Evolutionary conservation across 176 grass and related monocot genomes (phyloP).

Genomic region (Tillandsia fasciculata): DNA sequence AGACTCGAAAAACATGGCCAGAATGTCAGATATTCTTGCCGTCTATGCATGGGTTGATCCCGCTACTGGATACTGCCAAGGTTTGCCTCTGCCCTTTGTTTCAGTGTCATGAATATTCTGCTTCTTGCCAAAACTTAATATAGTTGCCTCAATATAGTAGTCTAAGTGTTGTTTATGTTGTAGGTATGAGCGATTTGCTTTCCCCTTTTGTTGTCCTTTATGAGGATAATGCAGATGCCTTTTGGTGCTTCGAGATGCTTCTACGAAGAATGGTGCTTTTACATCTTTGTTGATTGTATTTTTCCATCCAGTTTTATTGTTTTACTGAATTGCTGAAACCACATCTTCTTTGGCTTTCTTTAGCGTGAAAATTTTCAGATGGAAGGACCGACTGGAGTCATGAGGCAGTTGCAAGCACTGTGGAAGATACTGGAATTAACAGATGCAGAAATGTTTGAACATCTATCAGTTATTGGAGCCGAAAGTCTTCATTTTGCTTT

Average conservation of each 20-base stretch:
- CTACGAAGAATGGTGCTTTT: constrained; percentile 78
- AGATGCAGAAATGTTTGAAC: constrained; percentile 80
- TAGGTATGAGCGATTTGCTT: constrained; percentile 97
- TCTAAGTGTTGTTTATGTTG: constrained; percentile 14
- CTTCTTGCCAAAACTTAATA: neutral
- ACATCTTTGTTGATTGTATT: constrained; percentile 13
- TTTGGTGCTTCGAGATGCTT: constrained; percentile 99
- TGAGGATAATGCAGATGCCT: constrained; percentile 91
- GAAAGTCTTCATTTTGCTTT: constrained; percentile 99
- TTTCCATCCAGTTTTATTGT: constrained; percentile 12
- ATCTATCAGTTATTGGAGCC: constrained; percentile 81
- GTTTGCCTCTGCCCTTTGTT: constrained; percentile 20
- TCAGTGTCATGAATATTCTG: neutral
- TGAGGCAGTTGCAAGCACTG: constrained; percentile 85
- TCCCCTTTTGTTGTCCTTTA: constrained; percentile 98
- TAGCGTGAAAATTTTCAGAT: constrained; percentile 99
- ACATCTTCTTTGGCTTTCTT: constrained; percentile 17
- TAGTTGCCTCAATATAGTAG: too few relatives aligned
- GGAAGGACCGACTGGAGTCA: constrained; percentile 93
- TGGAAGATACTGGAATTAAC: constrained; percentile 90
- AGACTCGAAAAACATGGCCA: constrained; percentile 97
- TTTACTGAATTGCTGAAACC: constrained; percentile 16
- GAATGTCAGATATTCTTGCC: constrained; percentile 99
- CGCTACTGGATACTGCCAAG: constrained; percentile 97
- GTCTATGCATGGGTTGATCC: constrained; percentile 99